Conservation (phyloP, 441 rosid species). For the Capsella rubella region DNA sequence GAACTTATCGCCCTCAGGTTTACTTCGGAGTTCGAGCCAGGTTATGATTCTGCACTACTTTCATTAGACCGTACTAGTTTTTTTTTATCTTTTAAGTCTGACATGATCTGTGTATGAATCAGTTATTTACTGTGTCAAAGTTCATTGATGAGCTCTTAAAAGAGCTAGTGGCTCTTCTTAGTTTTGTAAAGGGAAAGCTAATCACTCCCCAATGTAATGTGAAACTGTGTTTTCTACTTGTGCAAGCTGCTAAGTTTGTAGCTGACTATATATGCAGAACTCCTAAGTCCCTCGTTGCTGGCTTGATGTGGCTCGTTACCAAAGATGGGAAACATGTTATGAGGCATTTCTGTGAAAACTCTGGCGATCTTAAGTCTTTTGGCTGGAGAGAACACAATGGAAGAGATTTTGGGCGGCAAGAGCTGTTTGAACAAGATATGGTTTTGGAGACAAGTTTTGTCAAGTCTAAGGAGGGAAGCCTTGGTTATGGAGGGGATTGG, state of each 20-base stretch:
- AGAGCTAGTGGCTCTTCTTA: no score
- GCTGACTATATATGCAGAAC: conserved; percentile 56
- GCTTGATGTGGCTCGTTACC: conserved; percentile 90
- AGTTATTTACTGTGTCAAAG: no score
- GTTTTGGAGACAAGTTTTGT: conserved; percentile 79
- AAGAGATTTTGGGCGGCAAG: conserved; percentile 84
- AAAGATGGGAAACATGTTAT: conserved; percentile 73
- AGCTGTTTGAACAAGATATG: conserved; percentile 73
- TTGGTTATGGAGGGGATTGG: conserved; percentile 99
- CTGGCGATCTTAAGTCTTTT: conserved; percentile 68
- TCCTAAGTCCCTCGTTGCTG: conserved; percentile 83
- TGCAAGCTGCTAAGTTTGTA: conserved; percentile 26
- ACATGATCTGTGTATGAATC: neutral
- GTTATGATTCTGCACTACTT: conserved; percentile 39
- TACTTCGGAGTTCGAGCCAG: conserved; percentile 93
- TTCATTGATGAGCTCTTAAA: no score
- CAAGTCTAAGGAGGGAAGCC: conserved; percentile 71
- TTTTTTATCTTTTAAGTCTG: neutral
- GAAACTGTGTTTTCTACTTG: conserved; percentile 5
- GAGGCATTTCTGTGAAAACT: conserved; percentile 90
- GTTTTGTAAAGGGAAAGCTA: no score
- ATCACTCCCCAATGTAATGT: no score
- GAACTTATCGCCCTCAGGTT: conserved; percentile 93
- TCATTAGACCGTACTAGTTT: neutral
- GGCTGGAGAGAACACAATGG: conserved; percentile 96